Evolutionary conservation across 2,329 filamentous ascomycete species (phyloP), one percentile per base, ranked within the genome.

Genomic region (Diplodia mutila): DNA sequence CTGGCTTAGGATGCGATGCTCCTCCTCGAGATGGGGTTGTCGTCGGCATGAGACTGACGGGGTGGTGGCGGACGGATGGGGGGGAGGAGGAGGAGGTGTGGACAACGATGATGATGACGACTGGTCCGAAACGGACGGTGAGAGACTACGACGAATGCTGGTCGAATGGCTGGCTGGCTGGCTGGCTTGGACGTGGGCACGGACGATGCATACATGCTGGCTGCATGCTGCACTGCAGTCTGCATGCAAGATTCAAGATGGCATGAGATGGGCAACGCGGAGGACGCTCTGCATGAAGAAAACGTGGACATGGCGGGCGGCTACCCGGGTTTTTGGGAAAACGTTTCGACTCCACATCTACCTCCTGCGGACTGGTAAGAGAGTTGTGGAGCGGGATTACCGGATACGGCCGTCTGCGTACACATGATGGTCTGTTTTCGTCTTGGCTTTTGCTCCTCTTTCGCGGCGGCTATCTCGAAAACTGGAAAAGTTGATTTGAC

Each of bases 11-110:
- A 61, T 61, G 46, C 49, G 46, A 54, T 42, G 27, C 34, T 65
- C 49, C 61, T 65, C 49, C 61, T 65, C 61, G 61, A 65, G 48
- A 65, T 65, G 61, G 61, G 61, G 32, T 54, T 65, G 61, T 54
- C 61, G 61, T 53, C 61, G 61, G 48, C 61, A 48, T 65, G 11
- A 65, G 29, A 37, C 34, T 32, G 32, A 39, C 16, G 53, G 32
- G 5, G 18, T 6, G n/a, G 55, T 23, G 21, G 21, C 23, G 25
- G 11, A 12, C 14, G 34, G 34, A 51, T 8, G 29, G 32, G 59
- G 48, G 1, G 39, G 57, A 49, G 42, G 57, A 49, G 25, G 59
- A n/a, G 11, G 12, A 37, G 2, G 53, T 54, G 51, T 4, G n/a
- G 27, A 37, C 29, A 23, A 21, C 29, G 23, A 46, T 21, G 42